phyloP scores from a whole-genome alignment of 2,329 filamentous ascomycete genomes.

The Mycosphaerella arachidis region DNA sequence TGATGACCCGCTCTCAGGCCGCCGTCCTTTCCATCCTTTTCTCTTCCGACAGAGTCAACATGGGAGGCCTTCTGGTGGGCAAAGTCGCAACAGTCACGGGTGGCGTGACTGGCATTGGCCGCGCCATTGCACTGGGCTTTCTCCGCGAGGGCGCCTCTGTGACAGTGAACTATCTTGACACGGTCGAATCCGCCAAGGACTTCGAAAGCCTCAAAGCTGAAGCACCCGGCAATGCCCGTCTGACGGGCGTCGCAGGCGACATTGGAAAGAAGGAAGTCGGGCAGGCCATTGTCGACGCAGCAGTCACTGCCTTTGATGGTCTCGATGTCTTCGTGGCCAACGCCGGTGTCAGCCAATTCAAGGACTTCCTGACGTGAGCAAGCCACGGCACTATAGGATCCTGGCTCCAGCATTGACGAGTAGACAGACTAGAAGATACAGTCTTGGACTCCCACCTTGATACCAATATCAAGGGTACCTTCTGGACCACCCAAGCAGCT shows the following conservation, averaged over 20 bases:
- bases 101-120: slow-evolving; percentile 79
- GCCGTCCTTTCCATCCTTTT: too few relatives aligned
- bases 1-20: too few relatives aligned
- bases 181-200: slow-evolving; percentile 43
- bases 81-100: slow-evolving; percentile 85
- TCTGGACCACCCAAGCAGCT: slow-evolving; percentile 79
- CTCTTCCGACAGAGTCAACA: not conserved
- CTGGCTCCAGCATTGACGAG: not conserved
- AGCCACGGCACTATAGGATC: not conserved
- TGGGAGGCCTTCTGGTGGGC: slow-evolving; percentile 52
- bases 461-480: slow-evolving; percentile 80
- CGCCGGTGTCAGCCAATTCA: slow-evolving; percentile 82
- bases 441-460: slow-evolving; percentile 66
- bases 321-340: slow-evolving; percentile 76
- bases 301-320: slow-evolving; percentile 55
- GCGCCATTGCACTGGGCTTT: slow-evolving; percentile 77
- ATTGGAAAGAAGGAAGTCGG: slow-evolving; percentile 71
- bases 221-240: slow-evolving; percentile 30
- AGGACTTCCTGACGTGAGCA: slow-evolving; percentile 69
- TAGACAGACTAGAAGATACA: slow-evolving; percentile 55
- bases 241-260: slow-evolving; percentile 70
- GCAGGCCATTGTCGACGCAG: slow-evolving; percentile 58
- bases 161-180: slow-evolving; percentile 71
- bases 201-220: slow-evolving; percentile 46
- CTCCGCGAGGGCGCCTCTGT: slow-evolving; percentile 72